Base-by-base conservation (phyloP, 306 rosid species). In the Trichosanthes truncata region DNA sequence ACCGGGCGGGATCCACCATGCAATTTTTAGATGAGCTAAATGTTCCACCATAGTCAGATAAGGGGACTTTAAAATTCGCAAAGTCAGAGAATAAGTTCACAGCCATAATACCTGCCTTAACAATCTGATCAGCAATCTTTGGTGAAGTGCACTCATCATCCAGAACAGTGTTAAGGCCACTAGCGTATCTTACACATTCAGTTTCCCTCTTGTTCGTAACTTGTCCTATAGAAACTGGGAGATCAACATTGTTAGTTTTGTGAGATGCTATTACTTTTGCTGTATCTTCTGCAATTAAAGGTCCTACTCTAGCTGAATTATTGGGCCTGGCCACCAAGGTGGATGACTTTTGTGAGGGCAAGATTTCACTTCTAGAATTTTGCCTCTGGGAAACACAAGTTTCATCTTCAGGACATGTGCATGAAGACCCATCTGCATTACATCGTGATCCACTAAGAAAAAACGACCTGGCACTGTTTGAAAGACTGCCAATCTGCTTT, bases 341-440 rank as follows among this genome's bases (percentile, higher is more conserved):
- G 77, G 88, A 49, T 65, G 90, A 88, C 67, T 86, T 90, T 80
- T 86, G 92, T 1, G 76, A 87, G 79, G 77, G 83, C 49, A 76
- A 55, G 73, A 65, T 84, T 69, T 89, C 91, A 69, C 75, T 84
- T 75, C 87, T 86, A n/a, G 63, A 74, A 46, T 81, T 82, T 84
- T 86, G 90, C 84, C 86, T 81, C 78, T 76, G 81, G 31, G 98
- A 86, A 73, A 85, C 84, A 61, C 96, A 89, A 21, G 90, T 83
- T 82, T 94, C 98, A 78, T 94, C 97, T 81, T 92, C 97, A 2
- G 93, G 13, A 57, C 93, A 91, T 43, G 91, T 84, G 87, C 98
- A 91, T 26, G 97, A 87, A 84, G 88, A 87, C 38, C 95, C 97
- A 79, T 94, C 97, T 5, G 86, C 80, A 82, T 85, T 85, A 75